These are phyloP conservation scores for Cladosporium cucumerinum DNA, from an alignment of 2,329 filamentous ascomycete species.

Conservation along the genomic window DNA sequence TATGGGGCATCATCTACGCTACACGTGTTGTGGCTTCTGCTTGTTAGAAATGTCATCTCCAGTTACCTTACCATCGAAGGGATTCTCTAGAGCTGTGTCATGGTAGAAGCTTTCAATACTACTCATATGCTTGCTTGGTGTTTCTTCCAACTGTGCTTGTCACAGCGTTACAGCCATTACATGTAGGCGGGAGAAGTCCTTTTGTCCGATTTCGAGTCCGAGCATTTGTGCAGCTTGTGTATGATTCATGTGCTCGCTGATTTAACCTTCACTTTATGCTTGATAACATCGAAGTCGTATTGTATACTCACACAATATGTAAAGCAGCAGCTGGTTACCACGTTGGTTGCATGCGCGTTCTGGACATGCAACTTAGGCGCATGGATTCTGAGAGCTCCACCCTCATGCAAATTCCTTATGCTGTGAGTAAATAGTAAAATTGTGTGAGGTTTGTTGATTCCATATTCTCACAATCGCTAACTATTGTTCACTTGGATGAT, in stretches of 20 bases:
- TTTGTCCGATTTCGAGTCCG: not conserved
- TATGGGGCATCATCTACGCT: not conserved
- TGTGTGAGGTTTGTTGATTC: not conserved
- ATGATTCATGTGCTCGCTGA: not conserved
- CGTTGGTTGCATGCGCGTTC: not conserved
- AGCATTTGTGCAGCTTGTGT: not conserved
- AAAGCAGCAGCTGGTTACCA: not conserved
- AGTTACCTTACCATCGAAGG: not conserved
- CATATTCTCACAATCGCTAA: not conserved
- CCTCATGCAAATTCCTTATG: not conserved
- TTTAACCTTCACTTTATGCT: not conserved
- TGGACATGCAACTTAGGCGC: not conserved
- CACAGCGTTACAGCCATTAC: not conserved
- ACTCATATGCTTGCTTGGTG: not conserved
- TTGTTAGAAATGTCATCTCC: not conserved
- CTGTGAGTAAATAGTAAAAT: not conserved
- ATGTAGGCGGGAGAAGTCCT: not conserved
- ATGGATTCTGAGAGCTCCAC: not conserved
- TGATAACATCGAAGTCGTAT: not conserved
- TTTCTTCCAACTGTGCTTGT: not conserved
- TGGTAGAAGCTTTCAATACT: not conserved
- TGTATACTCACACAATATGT: not conserved
- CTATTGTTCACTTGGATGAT: slow-evolving; percentile 9
- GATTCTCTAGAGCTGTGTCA: not conserved
- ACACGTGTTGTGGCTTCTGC: not conserved